Evolutionary conservation across 768 basidiomycete species (phyloP).

Genomic region (Russula dissimulans): DNA sequence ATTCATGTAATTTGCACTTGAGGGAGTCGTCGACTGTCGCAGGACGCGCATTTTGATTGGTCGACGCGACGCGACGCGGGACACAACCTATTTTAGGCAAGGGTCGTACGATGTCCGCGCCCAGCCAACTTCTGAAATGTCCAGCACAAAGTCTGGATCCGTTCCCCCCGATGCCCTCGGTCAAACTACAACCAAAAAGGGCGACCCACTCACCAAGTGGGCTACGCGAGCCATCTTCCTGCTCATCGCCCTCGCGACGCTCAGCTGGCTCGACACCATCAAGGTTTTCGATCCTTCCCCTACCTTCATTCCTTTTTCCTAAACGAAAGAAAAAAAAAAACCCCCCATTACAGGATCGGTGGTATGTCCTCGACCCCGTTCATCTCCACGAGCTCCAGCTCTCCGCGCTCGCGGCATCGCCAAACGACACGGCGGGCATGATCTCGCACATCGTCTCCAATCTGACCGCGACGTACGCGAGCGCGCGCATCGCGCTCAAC

Average conservation of each 20-base stretch:
- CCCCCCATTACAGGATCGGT: constrained; percentile 47
- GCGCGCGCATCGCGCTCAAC: constrained; percentile 45
- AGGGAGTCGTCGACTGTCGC: no score
- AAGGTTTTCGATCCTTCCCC: neutral
- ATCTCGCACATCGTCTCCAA: constrained; percentile 75
- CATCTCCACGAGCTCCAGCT: constrained; percentile 64
- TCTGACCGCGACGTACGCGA: constrained; percentile 64
- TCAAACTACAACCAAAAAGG: neutral
- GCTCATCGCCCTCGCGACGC: constrained; percentile 1
- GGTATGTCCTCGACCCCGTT: constrained; percentile 77
- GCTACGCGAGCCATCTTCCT: neutral
- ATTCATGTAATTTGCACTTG: no score
- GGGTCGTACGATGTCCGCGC: no score
- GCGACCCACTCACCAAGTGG: constrained; percentile 12
- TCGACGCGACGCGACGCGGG: no score
- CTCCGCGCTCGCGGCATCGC: constrained; percentile 58
- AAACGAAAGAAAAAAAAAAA: neutral
- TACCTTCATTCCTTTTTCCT: no score
- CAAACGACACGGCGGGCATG: constrained; percentile 61
- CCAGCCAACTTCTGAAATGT: neutral
- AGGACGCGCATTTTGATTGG: no score
- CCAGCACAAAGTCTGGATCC: neutral
- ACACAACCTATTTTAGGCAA: no score
- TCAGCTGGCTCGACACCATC: constrained; percentile 18
- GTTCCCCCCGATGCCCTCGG: neutral